Evolutionary conservation across 2,329 filamentous ascomycete species (phyloP), one percentile per base, ranked within the genome.

Genomic region (Chrysoporthe austroafricana): DNA sequence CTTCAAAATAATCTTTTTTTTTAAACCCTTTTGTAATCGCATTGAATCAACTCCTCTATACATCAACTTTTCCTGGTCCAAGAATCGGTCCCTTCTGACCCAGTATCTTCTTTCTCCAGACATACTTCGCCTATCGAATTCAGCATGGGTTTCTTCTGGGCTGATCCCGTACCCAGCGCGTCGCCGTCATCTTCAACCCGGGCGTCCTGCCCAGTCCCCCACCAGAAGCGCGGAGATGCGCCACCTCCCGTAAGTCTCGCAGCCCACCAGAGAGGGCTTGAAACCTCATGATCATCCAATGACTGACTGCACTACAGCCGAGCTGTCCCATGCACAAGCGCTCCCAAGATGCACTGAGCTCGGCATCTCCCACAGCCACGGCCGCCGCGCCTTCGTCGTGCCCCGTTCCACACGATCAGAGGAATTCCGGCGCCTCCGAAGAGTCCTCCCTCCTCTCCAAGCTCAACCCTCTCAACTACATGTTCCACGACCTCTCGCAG

Each of bases 401-500:
- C 67, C 84, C 84, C 39, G 79, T 86, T 14, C 80, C 82, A 18
- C 83, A 85, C 72, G 78, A 70, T 68, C 71, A 71, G 36, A 67
- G 46, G 11, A 34, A 48, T 36, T 8, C 68, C 70, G 8, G 68
- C 69, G 18, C 68, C 57, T 18, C 67, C 56, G 43, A 62, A 72
- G 73, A 79, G 50, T 79, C 80, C 68, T 85, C 84, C 1, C 44
- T 85, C 26, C 76, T 88, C 11, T 87, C 86, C 3, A 85, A 84
- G 74, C 80, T 88, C 64, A 89, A 89, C 74, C 86, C 86, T 5
- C 85, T 99, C 64, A 99, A 99, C 83, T 97, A 95, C 84, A 99
- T 99, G 95, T 97, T 96, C 78, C 85, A 87, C 52, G 88, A 91
- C 70, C 84, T 98, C 58, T 95, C 94, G 7, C 95, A 98, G 80